Conservation (phyloP, 345 rosid species). For the Eucalyptus brandiana region DNA sequence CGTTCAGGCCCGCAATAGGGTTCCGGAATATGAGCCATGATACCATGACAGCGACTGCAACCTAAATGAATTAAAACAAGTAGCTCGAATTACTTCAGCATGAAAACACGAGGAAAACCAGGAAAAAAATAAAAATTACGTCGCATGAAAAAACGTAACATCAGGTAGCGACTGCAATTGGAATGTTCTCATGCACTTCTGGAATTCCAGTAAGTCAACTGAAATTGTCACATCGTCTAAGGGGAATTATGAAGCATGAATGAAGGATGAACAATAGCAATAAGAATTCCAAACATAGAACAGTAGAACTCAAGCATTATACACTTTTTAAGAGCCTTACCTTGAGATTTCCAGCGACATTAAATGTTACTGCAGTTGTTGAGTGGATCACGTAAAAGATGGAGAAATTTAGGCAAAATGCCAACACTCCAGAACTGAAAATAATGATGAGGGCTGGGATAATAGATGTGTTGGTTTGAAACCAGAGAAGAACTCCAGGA, state of each 20-base stretch:
- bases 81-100: not conserved
- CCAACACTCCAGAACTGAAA: slow-evolving; percentile 82
- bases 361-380: slow-evolving; percentile 97
- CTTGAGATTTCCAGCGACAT: slow-evolving; percentile 99
- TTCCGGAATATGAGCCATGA: slow-evolving; percentile 93
- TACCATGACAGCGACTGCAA: slow-evolving; percentile 87
- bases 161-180: not conserved
- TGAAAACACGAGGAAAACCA: not conserved
- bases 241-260: not conserved
- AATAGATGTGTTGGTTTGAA: slow-evolving; percentile 41
- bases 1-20: slow-evolving; percentile 81
- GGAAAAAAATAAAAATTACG: not conserved
- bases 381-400: slow-evolving; percentile 98
- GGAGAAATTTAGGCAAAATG: slow-evolving; percentile 97
- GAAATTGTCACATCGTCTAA: not conserved
- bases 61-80: slow-evolving; percentile 23
- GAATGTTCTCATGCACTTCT: not conserved
- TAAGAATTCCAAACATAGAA: not conserved
- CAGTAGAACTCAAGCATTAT: not conserved
- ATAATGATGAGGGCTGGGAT: slow-evolving; percentile 65
- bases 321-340: slow-evolving; percentile 4
- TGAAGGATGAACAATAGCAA: not conserved
- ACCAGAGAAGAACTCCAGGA: slow-evolving; percentile 68
- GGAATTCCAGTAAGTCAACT: not conserved
- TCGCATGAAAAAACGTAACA: not conserved